Conservation (phyloP, 2,329 filamentous ascomycete species). For the Aulographum hederae region DNA sequence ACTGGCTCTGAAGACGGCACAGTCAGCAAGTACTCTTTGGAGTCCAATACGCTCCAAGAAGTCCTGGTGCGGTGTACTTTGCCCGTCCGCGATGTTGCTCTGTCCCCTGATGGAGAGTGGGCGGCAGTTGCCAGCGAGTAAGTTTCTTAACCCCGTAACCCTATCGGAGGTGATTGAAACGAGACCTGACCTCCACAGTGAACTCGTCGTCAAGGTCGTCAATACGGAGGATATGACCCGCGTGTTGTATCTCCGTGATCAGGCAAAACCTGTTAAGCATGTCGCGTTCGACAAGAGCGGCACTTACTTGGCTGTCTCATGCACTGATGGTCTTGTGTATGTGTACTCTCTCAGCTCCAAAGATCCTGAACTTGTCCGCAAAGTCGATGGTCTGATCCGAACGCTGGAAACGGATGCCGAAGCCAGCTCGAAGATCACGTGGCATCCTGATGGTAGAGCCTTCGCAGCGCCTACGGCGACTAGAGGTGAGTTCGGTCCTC, state of each 20-base stretch:
- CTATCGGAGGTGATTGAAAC: background rate
- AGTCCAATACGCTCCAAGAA: slow-evolving; percentile 54
- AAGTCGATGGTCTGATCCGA: slow-evolving; percentile 72
- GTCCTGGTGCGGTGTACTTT: slow-evolving; percentile 72
- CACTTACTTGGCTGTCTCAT: slow-evolving; percentile 59
- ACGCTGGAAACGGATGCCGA: slow-evolving; percentile 61
- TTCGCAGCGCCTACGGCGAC: slow-evolving; percentile 75
- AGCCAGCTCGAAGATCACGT: slow-evolving; percentile 54
- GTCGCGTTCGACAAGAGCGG: slow-evolving; percentile 73
- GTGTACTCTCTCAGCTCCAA: slow-evolving; percentile 68
- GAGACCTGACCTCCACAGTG: slow-evolving; percentile 34
- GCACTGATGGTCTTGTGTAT: slow-evolving; percentile 77
- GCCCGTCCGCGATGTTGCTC: slow-evolving; percentile 67
- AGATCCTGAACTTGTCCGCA: slow-evolving; percentile 63
- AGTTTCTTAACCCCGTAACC: slow-evolving; percentile 13
- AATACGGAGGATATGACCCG: slow-evolving; percentile 60
- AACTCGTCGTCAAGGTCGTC: slow-evolving; percentile 79
- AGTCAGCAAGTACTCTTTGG: slow-evolving; percentile 83
- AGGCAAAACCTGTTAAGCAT: slow-evolving; percentile 77
- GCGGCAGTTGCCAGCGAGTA: slow-evolving; percentile 89
- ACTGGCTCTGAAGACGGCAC: slow-evolving; percentile 86
- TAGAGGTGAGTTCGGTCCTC: slow-evolving; percentile 20
- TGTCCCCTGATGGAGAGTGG: slow-evolving; percentile 71
- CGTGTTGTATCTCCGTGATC: slow-evolving; percentile 65
- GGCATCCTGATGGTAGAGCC: slow-evolving; percentile 88